Conservation (phyloP, 1,284 basidiomycete species). For the Laetiporus sulphureus region DNA sequence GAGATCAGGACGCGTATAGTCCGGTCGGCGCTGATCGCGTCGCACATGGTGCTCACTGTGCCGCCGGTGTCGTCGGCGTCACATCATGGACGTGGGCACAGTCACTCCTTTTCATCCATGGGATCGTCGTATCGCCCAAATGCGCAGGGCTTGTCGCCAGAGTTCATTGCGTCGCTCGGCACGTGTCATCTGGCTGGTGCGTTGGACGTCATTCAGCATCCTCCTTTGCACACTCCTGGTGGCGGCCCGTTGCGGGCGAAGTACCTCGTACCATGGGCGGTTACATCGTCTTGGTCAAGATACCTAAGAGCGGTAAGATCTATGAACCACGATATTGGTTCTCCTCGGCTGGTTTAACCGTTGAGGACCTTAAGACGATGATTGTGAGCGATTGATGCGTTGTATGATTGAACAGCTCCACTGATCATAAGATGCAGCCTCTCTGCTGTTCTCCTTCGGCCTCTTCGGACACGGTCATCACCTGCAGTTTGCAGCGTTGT, state of each 20-base stretch:
- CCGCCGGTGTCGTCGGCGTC: conserved; percentile 10
- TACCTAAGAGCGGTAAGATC: conserved; percentile 61
- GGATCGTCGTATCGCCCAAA: conserved; percentile 4
- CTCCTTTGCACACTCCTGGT: conserved; percentile 6
- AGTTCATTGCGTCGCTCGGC: conserved; percentile 66
- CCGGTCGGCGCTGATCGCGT: conserved; percentile 63
- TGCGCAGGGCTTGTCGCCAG: conserved; percentile 30
- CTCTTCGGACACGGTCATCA: conserved; percentile 61
- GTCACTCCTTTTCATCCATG: no score
- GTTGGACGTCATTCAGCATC: conserved; percentile 75
- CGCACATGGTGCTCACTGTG: conserved; percentile 41
- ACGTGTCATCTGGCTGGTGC: conserved; percentile 76
- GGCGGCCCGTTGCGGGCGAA: conserved; percentile 62
- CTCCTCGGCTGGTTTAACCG: conserved; percentile 61
- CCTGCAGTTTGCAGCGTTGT: conserved; percentile 81
- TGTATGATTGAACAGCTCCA: no score
- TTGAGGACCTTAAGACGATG: conserved; percentile 66
- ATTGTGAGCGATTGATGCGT: conserved; percentile 58
- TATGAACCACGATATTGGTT: conserved; percentile 91
- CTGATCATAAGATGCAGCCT: conserved; percentile 38
- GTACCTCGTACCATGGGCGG: conserved; percentile 80
- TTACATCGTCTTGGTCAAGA: conserved; percentile 83
- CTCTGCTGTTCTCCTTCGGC: conserved; percentile 76
- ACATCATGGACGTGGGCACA: no score
- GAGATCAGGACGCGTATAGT: conserved; percentile 46